Base-by-base conservation (phyloP, 306 rosid genomes). In the Malus asiatica region DNA sequence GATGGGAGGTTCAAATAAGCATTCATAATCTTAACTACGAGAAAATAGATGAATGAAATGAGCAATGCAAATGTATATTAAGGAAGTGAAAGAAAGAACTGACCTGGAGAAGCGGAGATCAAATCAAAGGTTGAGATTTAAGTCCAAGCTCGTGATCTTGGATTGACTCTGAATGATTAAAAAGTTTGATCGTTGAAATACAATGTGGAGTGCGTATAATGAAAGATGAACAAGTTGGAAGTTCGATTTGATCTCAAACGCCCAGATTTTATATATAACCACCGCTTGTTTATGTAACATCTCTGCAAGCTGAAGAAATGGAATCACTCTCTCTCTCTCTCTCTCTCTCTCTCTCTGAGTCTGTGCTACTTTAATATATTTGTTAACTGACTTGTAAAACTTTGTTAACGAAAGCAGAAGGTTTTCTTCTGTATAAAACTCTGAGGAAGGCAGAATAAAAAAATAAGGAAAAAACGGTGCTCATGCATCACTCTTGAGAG, bases 201-300 rank as follows among this genome's bases (percentile, higher is more conserved):
- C 19, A 48, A 48, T 4, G 8, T 5, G 19, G 1, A 48, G 0
- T 48, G 53, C 0, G 53, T 4, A 35, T 33, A 55, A 55, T 33
- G 32, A 13, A 55, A n/a, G 63, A 30, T 6, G 16, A 71, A 9
- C 16, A 48, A 18, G 46, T 1, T 30, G 33, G 44, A 63, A 1
- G 15, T 73, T 12, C 25, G 82, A 83, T 83, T 84, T 76, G 79
- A 80, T 68, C 82, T 45, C 51, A 46, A 32, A 45, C 60, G 30
- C 29, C 62, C 35, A 29, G n/a, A 38, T 38, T 68, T 14, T 61
- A 66, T 60, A 19, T 79, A 66, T 40, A 53, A 42, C 19, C 32
- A 42, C 18, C 33, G 29, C 46, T 61, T 61, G 32, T 68, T 68
- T 66, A 42, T 66, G 53, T 70, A 48, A 23, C 70, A 68, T 40